phyloP scores from a whole-genome alignment of 2,329 filamentous ascomycete species.

The Penicillium griseofulvum region DNA sequence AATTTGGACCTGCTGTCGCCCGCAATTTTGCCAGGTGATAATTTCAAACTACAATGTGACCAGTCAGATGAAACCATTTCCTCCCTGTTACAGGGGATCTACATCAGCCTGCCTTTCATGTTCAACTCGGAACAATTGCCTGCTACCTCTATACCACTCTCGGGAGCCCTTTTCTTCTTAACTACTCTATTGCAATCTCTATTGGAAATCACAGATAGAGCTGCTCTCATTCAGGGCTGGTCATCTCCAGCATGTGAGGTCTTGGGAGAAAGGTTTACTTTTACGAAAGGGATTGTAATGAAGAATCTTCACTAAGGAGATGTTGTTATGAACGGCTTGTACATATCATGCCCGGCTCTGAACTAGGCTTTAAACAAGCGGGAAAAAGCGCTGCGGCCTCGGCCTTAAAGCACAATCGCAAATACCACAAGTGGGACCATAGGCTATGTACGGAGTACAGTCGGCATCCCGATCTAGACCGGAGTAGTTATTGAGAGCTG shows the following conservation, averaged over 20 bases:
- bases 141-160: background rate
- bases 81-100: background rate
- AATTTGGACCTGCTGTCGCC: background rate
- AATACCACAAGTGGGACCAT: background rate
- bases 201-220: background rate
- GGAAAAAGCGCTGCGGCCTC: background rate
- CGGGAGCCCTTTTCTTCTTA: background rate
- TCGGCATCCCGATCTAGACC: background rate
- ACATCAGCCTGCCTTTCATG: background rate
- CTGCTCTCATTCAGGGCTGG: background rate
- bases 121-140: background rate
- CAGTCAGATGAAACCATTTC: background rate
- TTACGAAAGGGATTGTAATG: background rate
- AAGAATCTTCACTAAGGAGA: background rate
- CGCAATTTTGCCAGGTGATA: too few relatives aligned
- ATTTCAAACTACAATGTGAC: background rate
- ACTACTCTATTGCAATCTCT: background rate
- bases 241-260: background rate
- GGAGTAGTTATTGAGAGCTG: background rate
- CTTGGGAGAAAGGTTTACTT: background rate
- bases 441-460: background rate
- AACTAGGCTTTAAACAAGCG: too few relatives aligned
- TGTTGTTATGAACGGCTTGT: background rate
- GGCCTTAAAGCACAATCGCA: background rate
- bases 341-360: background rate